These are phyloP conservation scores for Prunus davidiana DNA, from an alignment of 306 rosid genomes.

Conservation along the genomic window DNA sequence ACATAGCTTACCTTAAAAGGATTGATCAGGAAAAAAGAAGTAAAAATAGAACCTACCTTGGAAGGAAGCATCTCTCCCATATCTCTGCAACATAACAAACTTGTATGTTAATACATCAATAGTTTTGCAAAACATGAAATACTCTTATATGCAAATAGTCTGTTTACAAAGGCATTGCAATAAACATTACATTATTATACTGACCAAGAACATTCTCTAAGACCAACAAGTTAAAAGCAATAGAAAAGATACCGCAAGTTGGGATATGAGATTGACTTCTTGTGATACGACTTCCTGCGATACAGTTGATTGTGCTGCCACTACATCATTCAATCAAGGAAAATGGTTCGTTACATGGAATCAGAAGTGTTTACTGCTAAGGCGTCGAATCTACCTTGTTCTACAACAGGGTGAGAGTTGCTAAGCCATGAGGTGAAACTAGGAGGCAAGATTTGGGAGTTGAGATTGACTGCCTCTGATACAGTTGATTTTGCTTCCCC, in stretches of 20 bases:
- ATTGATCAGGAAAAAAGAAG: not conserved
- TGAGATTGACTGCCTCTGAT: conserved; percentile 41
- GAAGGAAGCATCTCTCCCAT: conserved; percentile 77
- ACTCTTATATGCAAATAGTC: conserved; percentile 17
- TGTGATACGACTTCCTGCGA: conserved; percentile 31
- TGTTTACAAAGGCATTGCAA: conserved; percentile 14
- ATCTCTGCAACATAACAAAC: conserved; percentile 51
- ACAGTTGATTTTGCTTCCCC: conserved; percentile 40
- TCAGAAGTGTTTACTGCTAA: conserved; percentile 7
- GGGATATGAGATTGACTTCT: conserved; percentile 59
- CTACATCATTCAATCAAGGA: conserved; percentile 26
- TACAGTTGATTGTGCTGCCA: conserved; percentile 45
- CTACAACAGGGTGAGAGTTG: conserved; percentile 41
- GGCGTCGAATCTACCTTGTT: conserved; percentile 42
- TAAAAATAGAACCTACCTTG: conserved; percentile 46
- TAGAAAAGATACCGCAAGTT: conserved; percentile 50
- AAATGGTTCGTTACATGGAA: conserved; percentile 23
- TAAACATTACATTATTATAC: not conserved
- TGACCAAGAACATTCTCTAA: conserved; percentile 12
- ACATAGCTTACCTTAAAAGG: not conserved
- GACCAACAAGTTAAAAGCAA: not conserved
- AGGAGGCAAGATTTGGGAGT: conserved; percentile 57
- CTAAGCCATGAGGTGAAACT: conserved; percentile 70
- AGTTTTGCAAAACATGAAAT: not conserved
- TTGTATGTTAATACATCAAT: not conserved